Percentiles rank a stretch among this genome's conserved stretches.
Conservation (phyloP, 1,284 basidiomycete species). For the Sanghuangporus sanghuang region DNA sequence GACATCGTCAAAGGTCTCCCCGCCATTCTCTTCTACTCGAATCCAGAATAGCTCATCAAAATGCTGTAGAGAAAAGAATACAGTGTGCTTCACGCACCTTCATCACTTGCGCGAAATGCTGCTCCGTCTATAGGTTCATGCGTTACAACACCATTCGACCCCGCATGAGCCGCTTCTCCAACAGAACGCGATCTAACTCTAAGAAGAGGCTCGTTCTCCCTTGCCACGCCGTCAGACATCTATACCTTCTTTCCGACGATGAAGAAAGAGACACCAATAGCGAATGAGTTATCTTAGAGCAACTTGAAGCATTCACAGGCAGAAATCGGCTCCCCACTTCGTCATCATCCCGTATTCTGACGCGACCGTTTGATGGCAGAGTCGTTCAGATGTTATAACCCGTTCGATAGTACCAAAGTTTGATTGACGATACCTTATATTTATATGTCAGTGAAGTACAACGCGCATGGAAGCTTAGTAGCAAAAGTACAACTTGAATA, state of each 20-base stretch:
- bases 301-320: background rate
- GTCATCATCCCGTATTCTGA: background rate
- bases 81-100: background rate
- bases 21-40: background rate
- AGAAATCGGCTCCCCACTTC: background rate
- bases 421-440: background rate
- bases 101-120: constrained; percentile 1
- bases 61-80: background rate
- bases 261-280: constrained; percentile 34
- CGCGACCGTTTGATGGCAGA: background rate
- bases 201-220: background rate
- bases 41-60: background rate
- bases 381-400: background rate
- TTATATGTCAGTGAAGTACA: too few relatives aligned
- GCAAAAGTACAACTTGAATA: too few relatives aligned
- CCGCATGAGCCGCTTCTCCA: background rate
- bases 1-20: constrained; percentile 22
- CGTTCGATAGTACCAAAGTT: background rate
- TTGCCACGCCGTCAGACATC: background rate
- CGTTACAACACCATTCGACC: background rate
- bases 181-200: background rate
- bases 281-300: background rate
- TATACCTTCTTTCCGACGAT: background rate
- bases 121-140: constrained; percentile 8
- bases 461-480: too few relatives aligned